Conservation (phyloP, 139 green algal genomes). For the Chlorella sp. region DNA sequence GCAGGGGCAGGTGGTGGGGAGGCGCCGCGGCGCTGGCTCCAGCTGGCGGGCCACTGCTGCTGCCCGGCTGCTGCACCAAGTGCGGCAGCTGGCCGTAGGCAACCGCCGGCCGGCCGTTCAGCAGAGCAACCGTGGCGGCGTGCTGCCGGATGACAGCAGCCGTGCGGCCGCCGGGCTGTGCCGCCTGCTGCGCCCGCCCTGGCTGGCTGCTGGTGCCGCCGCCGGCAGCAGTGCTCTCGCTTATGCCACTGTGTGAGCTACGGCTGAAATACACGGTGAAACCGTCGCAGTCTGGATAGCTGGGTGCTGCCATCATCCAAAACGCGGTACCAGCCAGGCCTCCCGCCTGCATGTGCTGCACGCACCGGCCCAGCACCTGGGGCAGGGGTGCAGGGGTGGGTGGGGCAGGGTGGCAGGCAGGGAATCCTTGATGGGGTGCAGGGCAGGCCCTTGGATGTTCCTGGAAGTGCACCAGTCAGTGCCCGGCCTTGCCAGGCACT, state of each 20-base stretch:
- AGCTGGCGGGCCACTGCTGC: not conserved
- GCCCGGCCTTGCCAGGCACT: not conserved
- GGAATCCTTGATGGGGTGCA: no score
- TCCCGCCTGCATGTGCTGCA: slow-evolving; percentile 28
- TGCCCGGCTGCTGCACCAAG: not conserved
- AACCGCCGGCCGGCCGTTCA: slow-evolving; percentile 6
- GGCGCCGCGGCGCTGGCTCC: not conserved
- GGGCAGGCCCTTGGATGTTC: not conserved
- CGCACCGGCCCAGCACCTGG: slow-evolving; percentile 13
- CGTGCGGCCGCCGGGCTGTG: not conserved
- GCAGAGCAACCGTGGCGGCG: not conserved
- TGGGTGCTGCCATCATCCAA: slow-evolving; percentile 58
- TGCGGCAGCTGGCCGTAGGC: not conserved
- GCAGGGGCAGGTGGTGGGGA: not conserved
- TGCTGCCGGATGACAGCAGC: slow-evolving; percentile 27
- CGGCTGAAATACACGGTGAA: slow-evolving; percentile 61
- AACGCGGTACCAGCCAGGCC: slow-evolving; percentile 44
- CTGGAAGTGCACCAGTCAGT: not conserved
- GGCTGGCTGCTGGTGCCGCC: not conserved
- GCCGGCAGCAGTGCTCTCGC: not conserved
- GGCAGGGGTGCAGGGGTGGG: not conserved
- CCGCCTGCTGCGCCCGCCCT: not conserved
- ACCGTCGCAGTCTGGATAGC: slow-evolving; percentile 72
- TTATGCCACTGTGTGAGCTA: not conserved
- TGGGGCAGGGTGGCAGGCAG: not conserved